A percentile compares a stretch with the other conserved stretches of the same genome.
Evolutionary conservation across 306 rosid species (phyloP).

Genomic region (Carpinus fangiana): DNA sequence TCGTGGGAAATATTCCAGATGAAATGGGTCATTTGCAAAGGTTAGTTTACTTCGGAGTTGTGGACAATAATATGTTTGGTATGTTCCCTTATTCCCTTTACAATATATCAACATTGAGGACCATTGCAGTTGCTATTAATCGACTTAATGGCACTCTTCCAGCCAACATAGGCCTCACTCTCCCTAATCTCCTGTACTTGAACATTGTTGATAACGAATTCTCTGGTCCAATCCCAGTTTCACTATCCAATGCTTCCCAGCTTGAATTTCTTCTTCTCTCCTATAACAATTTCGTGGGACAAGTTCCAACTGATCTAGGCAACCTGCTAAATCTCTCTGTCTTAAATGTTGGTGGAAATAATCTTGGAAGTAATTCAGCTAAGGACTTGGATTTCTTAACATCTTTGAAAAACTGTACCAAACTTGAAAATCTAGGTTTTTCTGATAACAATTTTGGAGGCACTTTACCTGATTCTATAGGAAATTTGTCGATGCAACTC

Average conservation of each 20-base stretch:
- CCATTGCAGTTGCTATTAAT: neutral
- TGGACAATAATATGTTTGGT: conserved; percentile 20
- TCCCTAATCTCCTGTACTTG: conserved; percentile 24
- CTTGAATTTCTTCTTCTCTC: neutral
- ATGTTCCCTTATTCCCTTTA: conserved; percentile 31
- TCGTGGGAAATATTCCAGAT: conserved; percentile 34
- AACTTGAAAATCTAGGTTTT: neutral
- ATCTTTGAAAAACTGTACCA: conserved; percentile 32
- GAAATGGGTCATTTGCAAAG: conserved; percentile 25
- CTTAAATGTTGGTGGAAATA: neutral
- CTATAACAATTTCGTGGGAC: conserved; percentile 8
- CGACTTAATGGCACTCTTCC: conserved; percentile 38
- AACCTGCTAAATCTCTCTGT: neutral
- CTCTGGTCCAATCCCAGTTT: conserved; percentile 36
- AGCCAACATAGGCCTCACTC: conserved; percentile 29
- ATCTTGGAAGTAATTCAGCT: conserved; percentile 31
- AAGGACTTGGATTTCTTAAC: conserved; percentile 35
- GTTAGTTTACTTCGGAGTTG: neutral
- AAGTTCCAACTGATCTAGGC: conserved; percentile 26
- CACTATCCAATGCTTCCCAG: conserved; percentile 36
- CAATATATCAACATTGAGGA: conserved; percentile 36
- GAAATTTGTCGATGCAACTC: conserved; percentile 38
- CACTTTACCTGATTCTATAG: conserved; percentile 25
- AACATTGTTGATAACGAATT: conserved; percentile 22
- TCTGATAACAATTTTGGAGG: conserved; percentile 37